Evolutionary conservation across 768 basidiomycete genomes (phyloP), one percentile per base, ranked within the genome.

Genomic region (Chalciporus sphaerocephalus): DNA sequence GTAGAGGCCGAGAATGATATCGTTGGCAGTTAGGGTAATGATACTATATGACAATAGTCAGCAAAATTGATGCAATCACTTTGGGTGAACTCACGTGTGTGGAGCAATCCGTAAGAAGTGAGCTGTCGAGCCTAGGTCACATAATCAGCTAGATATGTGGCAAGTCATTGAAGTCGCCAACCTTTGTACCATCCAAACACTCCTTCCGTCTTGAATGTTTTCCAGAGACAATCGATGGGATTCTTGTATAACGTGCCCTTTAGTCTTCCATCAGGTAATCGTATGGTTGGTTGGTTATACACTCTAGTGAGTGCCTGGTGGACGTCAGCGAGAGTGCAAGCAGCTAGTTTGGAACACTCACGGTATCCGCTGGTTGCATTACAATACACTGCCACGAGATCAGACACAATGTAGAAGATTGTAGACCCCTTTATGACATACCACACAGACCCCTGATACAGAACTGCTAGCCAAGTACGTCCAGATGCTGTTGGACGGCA

Each of bases 181-280:
- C 92, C 94, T 73, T 97, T 97, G 72, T 99, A 99, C 87, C 87
- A 90, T n/a, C 92, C 96, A 18, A 79, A 72, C 9, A 92, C 68
- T 24, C 96, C 96, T 69, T 99, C 96, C 0, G 85, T 72, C 61
- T 83, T 83, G 53, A 90, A 78, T 0, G 96, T 99, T 74, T 96
- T 97, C 90, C 88, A 95, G 40, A 99, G 71, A 69, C 95, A 97
- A 57, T 97, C 93, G 56, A 97, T 83, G 4, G 94, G 94, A 59
- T 87, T 93, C 64, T 78, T 87, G 69, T 98, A 96, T 16, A 94
- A 68, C 1, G 80, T 71, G 11, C 92, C 94, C 51, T 80, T 77
- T 22, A 79, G 61, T 54, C 71, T 82, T 25, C 92, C 92, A 54
- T 86, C 75, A 2, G 86, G 81, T 28, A 82, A 74, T 36, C 70